phyloP scores from a whole-genome alignment of 2,329 filamentous ascomycete species.

The Colletotrichum lindemuthianum region DNA sequence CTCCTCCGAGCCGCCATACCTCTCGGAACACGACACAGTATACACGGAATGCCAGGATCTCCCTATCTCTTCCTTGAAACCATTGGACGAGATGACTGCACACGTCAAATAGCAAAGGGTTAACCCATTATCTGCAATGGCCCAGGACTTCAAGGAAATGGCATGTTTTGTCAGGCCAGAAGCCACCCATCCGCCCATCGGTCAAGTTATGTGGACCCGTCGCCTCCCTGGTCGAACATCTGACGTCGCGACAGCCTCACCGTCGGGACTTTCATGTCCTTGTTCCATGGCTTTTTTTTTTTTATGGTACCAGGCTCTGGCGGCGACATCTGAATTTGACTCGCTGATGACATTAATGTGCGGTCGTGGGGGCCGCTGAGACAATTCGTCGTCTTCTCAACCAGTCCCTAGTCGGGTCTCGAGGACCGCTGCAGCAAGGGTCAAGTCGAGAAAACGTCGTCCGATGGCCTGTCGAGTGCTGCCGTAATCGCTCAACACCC shows the following conservation, averaged over 20 bases:
- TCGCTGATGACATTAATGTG: no score
- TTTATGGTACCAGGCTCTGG: neutral
- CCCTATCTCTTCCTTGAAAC: neutral
- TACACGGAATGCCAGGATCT: no score
- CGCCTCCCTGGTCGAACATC: neutral
- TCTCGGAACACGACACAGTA: no score
- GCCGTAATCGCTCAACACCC: neutral
- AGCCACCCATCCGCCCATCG: neutral
- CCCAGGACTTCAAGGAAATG: neutral
- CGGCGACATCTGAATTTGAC: neutral
- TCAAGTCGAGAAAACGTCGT: neutral
- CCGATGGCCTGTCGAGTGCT: neutral
- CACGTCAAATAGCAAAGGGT: neutral
- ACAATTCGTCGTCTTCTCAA: neutral
- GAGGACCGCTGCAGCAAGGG: neutral
- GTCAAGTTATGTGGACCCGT: neutral
- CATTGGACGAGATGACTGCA: neutral
- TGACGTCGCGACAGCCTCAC: slow-evolving; percentile 28
- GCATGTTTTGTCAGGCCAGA: slow-evolving; percentile 33
- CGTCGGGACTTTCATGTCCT: neutral
- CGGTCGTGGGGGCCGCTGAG: neutral
- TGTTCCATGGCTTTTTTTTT: slow-evolving; percentile 2
- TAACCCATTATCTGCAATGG: no score
- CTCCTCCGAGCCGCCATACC: no score
- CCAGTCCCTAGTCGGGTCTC: neutral